Base-by-base conservation (phyloP, 345 rosid genomes). In the Noccaea caerulescens region DNA sequence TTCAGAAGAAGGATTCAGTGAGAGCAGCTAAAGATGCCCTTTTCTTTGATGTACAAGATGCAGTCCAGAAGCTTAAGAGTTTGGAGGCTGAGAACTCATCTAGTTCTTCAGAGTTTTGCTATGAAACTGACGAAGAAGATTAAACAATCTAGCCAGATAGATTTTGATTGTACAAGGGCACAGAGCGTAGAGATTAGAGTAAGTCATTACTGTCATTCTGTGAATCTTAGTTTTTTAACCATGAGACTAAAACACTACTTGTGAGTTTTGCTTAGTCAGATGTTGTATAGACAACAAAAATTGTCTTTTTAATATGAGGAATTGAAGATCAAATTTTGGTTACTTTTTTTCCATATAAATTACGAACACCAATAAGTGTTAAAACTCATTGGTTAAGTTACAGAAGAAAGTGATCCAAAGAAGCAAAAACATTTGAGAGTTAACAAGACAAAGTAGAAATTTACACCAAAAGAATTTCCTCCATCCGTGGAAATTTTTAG, bases 21-120 rank as follows among this genome's bases (percentile, higher is more conserved):
- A 75, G 52, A 80, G 85, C 85, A 47, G 98, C 84, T 3, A 90
- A 85, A 80, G 79, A 51, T 64, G 69, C 86, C 9, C 66, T 85
- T 64, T 74, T 76, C 57, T 81, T 81, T 58, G 81, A 85, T 69
- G 92, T 85, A 36, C 80, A 72, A 68, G 80, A 86, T 82, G 93
- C 85, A 44, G 80, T 90, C 45, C 68, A 81, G 73, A 87, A 87
- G 75, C 80, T 90, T 8, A 83, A 82, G 58, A 68, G 76, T 70
- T 75, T 83, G 14, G 77, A 80, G 66, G 36, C 80, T 5, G 63
- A 68, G 46, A 20, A 66, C 33, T 57, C 49, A 2, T 68, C 71
- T 7, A 60, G 69, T 50, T 79, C 87, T 57, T 76, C 80, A 14
- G 85, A 82, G 61, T 61, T 78, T 49, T 77, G 77, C 30, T 78